Percentiles rank a stretch among this genome's conserved stretches.
phyloP scores from a whole-genome alignment of 441 rosid species.

The Bocquillonia castaneifolia region DNA sequence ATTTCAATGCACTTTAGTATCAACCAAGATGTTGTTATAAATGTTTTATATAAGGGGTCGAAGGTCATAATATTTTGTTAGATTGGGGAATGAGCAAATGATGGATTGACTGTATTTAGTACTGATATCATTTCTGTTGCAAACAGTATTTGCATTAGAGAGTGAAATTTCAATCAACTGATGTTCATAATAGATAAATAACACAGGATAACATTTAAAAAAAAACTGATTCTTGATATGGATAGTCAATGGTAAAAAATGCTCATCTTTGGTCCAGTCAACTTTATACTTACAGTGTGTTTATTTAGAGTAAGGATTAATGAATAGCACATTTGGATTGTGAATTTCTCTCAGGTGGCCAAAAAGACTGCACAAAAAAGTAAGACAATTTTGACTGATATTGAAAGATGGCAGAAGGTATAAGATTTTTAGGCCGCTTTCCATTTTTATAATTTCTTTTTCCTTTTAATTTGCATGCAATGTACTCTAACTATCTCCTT shows the following conservation, averaged over 20 bases:
- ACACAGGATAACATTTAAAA: neutral
- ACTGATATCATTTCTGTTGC: neutral
- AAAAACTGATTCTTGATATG: conserved; percentile 3
- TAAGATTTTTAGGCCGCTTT: conserved; percentile 16
- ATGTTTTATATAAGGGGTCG: neutral
- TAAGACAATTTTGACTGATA: conserved; percentile 78
- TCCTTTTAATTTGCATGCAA: conserved; percentile 15
- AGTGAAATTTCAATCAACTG: neutral
- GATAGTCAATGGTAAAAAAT: neutral
- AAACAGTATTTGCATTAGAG: neutral
- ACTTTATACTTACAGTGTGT: conserved; percentile 9
- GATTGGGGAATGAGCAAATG: neutral
- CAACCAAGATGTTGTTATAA: neutral
- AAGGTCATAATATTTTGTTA: neutral
- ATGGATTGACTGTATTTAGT: neutral
- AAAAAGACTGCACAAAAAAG: conserved; percentile 85
- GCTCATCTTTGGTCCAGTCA: neutral
- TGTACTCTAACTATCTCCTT: conserved; percentile 22
- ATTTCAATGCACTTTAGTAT: neutral
- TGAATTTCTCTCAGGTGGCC: conserved; percentile 58
- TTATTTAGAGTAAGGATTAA: neutral
- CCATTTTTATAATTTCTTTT: conserved; percentile 1
- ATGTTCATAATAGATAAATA: neutral
- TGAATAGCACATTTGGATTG: conserved; percentile 14
- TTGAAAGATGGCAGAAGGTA: conserved; percentile 98